Conservation (phyloP, 306 rosid species). For the Clitoria ternatea region DNA sequence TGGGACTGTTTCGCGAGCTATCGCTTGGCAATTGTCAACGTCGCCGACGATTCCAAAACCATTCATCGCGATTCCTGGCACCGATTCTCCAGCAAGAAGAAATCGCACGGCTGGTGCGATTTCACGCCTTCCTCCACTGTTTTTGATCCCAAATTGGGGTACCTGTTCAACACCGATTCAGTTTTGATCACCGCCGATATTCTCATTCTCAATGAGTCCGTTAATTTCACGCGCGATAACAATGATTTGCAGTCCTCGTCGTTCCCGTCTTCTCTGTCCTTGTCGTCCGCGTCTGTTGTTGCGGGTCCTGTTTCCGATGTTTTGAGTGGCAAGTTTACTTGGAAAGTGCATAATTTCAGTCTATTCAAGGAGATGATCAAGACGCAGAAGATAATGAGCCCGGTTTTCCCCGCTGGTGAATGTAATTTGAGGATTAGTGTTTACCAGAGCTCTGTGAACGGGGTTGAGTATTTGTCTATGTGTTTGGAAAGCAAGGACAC, state of each 20-base stretch:
- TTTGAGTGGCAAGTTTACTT: slow-evolving; percentile 93
- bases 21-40: slow-evolving; percentile 80
- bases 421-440: slow-evolving; percentile 99
- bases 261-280: slow-evolving; percentile 29
- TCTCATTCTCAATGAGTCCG: slow-evolving; percentile 78
- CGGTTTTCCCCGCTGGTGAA: slow-evolving; percentile 96
- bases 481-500: slow-evolving; percentile 99
- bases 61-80: slow-evolving; percentile 98
- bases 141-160: slow-evolving; percentile 86
- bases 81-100: slow-evolving; percentile 90
- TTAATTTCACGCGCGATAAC: slow-evolving; percentile 80
- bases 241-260: slow-evolving; percentile 65
- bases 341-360: slow-evolving; percentile 96
- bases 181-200: slow-evolving; percentile 92
- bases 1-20: slow-evolving; percentile 99
- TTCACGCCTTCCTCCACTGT: slow-evolving; percentile 86
- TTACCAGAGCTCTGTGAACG: slow-evolving; percentile 92
- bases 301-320: slow-evolving; percentile 70
- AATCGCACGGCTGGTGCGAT: slow-evolving; percentile 99
- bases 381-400: slow-evolving; percentile 98
- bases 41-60: slow-evolving; percentile 76
- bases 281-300: slow-evolving; percentile 50
- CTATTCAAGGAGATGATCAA: slow-evolving; percentile 90
- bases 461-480: slow-evolving; percentile 90
- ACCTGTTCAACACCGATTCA: slow-evolving; percentile 60